Evolutionary conservation across 2,329 filamentous ascomycete species (phyloP), one percentile per base, ranked within the genome.

Genomic region (Trematosphaeria pertusa): DNA sequence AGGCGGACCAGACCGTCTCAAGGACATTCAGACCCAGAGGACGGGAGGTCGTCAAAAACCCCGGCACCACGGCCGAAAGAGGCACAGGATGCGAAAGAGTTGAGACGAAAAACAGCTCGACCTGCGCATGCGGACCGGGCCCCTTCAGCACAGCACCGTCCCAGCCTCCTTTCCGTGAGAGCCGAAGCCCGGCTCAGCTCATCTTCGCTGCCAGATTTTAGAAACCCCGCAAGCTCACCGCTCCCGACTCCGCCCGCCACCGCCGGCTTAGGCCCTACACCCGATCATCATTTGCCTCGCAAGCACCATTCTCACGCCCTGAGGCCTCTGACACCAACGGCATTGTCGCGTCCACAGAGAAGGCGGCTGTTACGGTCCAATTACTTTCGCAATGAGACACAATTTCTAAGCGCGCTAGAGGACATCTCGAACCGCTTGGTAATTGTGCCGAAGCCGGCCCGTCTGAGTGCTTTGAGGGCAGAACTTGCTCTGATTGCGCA

Each of bases 371-470:
- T 94, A 50, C 79, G 88, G 45, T 88, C 91, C 49, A 89, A 94
- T 68, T 94, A 94, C 69, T 94, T 93, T 66, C 81, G 88, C 42
- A 89, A 85, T 50, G 82, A 94, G 70, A 92, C 88, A 1, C 87
- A 90, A 58, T 92, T 94, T 64, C 68, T 94, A 50, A 88, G 86
- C 3, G 89, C 89, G 1, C 78, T 94, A 12, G 88, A 93, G 68
- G 87, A 88, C 56, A 93, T 94, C 42, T 94, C 89, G 2, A 92
- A 91, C 65, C 85, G 89, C n/a, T 75, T 94, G 34, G 88, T 94
- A 5, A 81, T 87, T 43, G 89, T 94, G 4, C 89, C 89, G 1
- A 94, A 94, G 66, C 84, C 86, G 24, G 89, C 89, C 31, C 84
- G 89, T 22, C 79, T 94, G 59, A 94, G 89, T 70, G 89, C 90